These are phyloP conservation scores for Candida vaughaniae DNA, from an alignment of 805 yeast genomes.

Conservation along the genomic window DNA sequence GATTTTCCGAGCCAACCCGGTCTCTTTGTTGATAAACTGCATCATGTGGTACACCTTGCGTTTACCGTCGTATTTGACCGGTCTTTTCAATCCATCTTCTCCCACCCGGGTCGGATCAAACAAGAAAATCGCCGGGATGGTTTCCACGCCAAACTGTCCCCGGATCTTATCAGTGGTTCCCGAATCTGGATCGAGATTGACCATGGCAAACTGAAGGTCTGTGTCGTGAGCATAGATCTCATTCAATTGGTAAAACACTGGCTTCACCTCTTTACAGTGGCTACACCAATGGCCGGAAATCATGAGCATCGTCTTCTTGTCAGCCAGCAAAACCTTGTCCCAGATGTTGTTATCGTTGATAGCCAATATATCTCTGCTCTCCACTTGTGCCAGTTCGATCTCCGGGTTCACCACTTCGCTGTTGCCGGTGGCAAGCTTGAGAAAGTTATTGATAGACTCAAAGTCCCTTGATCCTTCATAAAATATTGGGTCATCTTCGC, in stretches of 20 bases:
- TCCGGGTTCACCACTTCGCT: constrained; percentile 11
- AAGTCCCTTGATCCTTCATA: constrained; percentile 56
- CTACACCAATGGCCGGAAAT: constrained; percentile 65
- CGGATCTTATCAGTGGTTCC: constrained; percentile 44
- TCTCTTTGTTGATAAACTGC: constrained; percentile 25
- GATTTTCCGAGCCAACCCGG: constrained; percentile 27
- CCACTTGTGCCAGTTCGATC: constrained; percentile 9
- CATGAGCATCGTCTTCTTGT: constrained; percentile 41
- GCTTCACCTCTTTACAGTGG: constrained; percentile 53
- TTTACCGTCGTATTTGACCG: constrained; percentile 26
- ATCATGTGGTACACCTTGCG: constrained; percentile 21
- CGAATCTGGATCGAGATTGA: constrained; percentile 39
- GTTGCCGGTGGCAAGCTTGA: constrained; percentile 37
- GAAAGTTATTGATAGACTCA: constrained; percentile 51
- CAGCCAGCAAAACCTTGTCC: constrained; percentile 33
- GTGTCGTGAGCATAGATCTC: constrained; percentile 42
- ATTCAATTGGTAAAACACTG: constrained; percentile 47
- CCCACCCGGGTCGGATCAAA: constrained; percentile 31
- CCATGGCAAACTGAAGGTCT: constrained; percentile 12
- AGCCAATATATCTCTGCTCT: not conserved
- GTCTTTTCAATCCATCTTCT: constrained; percentile 18
- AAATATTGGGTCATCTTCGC: constrained; percentile 49
- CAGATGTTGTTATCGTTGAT: constrained; percentile 45
- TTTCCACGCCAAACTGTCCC: constrained; percentile 38
- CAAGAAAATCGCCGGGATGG: constrained; percentile 56